Conservation (phyloP, 2,329 filamentous ascomycete species). For the Plectosphaerella plurivora region DNA sequence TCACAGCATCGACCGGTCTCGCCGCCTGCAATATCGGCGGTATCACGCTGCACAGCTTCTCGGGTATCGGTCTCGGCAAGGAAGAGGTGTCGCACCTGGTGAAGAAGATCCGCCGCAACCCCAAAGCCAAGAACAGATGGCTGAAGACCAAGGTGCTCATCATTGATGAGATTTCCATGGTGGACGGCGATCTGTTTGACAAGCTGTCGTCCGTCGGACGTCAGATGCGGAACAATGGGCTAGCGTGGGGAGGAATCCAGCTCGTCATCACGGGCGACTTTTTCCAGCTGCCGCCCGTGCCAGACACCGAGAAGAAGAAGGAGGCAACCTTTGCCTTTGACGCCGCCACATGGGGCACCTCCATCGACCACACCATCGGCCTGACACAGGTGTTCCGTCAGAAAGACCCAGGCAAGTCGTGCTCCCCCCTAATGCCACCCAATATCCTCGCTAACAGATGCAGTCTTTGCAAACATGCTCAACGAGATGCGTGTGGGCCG, state of each 20-base stretch:
- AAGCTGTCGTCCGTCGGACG: constrained; percentile 88
- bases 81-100: constrained; percentile 75
- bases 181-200: constrained; percentile 94
- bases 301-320: constrained; percentile 57
- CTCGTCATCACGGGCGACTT: constrained; percentile 95
- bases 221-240: constrained; percentile 80
- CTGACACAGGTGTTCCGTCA: constrained; percentile 96
- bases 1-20: constrained; percentile 92
- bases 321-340: constrained; percentile 89
- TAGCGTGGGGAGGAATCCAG: constrained; percentile 94
- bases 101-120: constrained; percentile 85
- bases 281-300: constrained; percentile 93
- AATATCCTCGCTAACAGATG: not conserved
- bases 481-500: constrained; percentile 95
- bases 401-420: constrained; percentile 63
- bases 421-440: not conserved
- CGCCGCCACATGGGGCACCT: constrained; percentile 84
- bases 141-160: constrained; percentile 80
- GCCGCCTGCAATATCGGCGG: constrained; percentile 97
- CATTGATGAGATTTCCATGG: constrained; percentile 97
- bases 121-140: constrained; percentile 87
- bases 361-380: constrained; percentile 92
- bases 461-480: constrained; percentile 84
- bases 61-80: constrained; percentile 92
- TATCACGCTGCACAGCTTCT: constrained; percentile 92